A percentile compares a stretch with the other conserved stretches of the same genome.
Conservation (phyloP, 1,139 yeast genomes). For the Kurtzmaniella quercitrusa region DNA sequence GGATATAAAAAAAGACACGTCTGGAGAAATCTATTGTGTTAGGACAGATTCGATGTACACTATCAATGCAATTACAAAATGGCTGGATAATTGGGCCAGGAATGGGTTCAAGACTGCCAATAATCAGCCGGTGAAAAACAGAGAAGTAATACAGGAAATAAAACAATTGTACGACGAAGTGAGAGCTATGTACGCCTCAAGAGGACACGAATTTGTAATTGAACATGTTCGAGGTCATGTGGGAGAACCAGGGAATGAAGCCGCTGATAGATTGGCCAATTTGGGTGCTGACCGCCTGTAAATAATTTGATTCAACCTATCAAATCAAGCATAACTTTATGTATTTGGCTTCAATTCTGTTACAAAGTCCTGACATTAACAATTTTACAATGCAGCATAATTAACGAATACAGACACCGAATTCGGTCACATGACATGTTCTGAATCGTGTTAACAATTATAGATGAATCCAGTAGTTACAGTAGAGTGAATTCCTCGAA, state of each 20-base stretch:
- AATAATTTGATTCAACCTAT: neutral
- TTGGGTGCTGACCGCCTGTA: constrained; percentile 1
- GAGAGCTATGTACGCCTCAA: constrained; percentile 18
- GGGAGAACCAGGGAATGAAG: constrained; percentile 67
- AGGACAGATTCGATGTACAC: constrained; percentile 59
- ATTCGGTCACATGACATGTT: too few species aligned
- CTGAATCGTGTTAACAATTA: too few species aligned
- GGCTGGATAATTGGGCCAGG: constrained; percentile 50
- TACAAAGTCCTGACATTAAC: too few species aligned
- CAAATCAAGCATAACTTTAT: too few species aligned
- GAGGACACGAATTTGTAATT: constrained; percentile 28
- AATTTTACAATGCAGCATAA: neutral
- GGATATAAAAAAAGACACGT: constrained; percentile 17
- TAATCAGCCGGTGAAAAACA: constrained; percentile 48
- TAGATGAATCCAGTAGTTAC: too few species aligned
- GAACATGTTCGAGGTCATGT: constrained; percentile 71
- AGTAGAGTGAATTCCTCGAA: too few species aligned
- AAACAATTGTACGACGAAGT: constrained; percentile 24
- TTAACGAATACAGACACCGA: too few species aligned
- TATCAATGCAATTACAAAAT: constrained; percentile 41
- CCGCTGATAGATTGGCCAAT: constrained; percentile 72
- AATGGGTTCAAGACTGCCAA: constrained; percentile 49
- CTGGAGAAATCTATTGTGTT: constrained; percentile 23
- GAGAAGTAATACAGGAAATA: constrained; percentile 41
- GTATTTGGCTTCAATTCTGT: too few species aligned